phyloP scores from a whole-genome alignment of 306 rosid genomes.

The Prunus dulcis region DNA sequence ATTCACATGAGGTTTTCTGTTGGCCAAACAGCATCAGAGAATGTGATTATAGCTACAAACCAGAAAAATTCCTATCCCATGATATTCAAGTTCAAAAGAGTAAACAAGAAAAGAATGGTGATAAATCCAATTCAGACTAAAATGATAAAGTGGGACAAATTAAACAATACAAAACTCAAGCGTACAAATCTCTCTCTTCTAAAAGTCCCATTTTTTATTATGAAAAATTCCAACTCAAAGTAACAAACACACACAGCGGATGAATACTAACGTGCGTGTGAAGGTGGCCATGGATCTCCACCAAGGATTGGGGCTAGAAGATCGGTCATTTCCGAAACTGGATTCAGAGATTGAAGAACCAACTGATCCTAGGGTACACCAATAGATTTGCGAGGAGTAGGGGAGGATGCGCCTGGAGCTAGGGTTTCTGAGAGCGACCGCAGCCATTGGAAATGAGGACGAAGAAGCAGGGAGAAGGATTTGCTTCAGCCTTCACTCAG shows the following conservation, averaged over 20 bases:
- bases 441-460: slow-evolving; percentile 50
- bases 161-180: neutral
- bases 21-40: neutral
- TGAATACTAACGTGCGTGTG: slow-evolving; percentile 59
- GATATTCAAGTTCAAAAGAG: neutral
- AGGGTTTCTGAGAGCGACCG: slow-evolving; percentile 55
- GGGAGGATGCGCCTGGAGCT: slow-evolving; percentile 55
- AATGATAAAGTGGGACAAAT: neutral
- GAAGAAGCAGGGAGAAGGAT: neutral
- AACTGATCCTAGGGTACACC: slow-evolving; percentile 43
- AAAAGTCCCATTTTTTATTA: neutral
- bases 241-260: neutral
- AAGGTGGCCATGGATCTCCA: slow-evolving; percentile 87
- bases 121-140: neutral
- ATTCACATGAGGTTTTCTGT: slow-evolving; percentile 90
- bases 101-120: neutral
- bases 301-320: slow-evolving; percentile 47
- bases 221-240: neutral
- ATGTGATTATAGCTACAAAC: neutral
- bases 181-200: neutral
- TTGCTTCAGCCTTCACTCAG: slow-evolving; percentile 12
- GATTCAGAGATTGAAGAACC: slow-evolving; percentile 39
- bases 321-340: slow-evolving; percentile 37
- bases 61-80: neutral
- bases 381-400: slow-evolving; percentile 53